Conservation (phyloP, 1,139 yeast species). For the Zygotorulaspora mrakii region DNA sequence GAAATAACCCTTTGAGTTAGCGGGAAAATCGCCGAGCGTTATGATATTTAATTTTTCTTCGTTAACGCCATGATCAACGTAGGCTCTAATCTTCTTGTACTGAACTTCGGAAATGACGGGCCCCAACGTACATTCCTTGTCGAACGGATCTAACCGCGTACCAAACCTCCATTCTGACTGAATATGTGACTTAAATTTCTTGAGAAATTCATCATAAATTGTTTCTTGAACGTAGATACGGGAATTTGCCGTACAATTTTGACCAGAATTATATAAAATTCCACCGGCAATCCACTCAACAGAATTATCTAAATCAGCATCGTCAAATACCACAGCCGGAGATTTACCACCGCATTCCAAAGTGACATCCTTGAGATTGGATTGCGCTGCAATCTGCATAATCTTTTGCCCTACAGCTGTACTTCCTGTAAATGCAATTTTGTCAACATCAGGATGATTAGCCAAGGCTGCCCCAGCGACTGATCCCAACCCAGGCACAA, state of each 20-base stretch:
- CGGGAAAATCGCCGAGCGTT: conserved; percentile 43
- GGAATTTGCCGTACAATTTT: conserved; percentile 87
- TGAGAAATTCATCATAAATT: conserved; percentile 59
- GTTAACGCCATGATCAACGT: conserved; percentile 61
- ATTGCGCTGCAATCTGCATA: conserved; percentile 59
- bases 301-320: conserved; percentile 73
- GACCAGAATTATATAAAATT: conserved; percentile 81
- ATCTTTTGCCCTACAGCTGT: conserved; percentile 54
- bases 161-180: conserved; percentile 55
- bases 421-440: conserved; percentile 65
- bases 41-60: conserved; percentile 54
- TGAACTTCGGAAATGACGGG: conserved; percentile 72
- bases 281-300: conserved; percentile 86
- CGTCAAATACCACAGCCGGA: conserved; percentile 66
- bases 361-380: conserved; percentile 66
- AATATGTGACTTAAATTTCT: conserved; percentile 47
- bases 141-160: conserved; percentile 44
- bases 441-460: conserved; percentile 52
- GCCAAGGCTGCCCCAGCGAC: conserved; percentile 59
- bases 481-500: conserved; percentile 55
- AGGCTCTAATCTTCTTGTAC: conserved; percentile 49
- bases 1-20: conserved; percentile 52
- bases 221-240: conserved; percentile 70
- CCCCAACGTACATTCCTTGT: conserved; percentile 58
- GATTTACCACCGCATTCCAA: conserved; percentile 93